phyloP scores from a whole-genome alignment of 257 asterid species.

The Solanum medicagineum region DNA sequence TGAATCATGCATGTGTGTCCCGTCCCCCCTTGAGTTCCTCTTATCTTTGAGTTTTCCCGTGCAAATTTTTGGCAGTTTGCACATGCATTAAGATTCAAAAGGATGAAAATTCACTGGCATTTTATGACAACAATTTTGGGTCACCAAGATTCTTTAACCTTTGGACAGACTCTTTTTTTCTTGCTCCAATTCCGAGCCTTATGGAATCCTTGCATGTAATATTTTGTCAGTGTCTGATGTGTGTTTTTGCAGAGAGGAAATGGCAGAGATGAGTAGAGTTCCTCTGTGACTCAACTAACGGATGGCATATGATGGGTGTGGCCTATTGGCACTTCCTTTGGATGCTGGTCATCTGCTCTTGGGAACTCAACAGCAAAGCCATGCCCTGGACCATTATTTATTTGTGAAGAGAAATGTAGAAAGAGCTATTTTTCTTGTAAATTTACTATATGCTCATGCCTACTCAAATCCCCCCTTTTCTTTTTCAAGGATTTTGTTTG shows the following conservation, averaged over 20 bases:
- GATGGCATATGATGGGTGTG: background rate
- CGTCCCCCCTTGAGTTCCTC: background rate
- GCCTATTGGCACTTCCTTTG: background rate
- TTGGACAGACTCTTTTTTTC: background rate
- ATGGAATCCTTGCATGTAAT: background rate
- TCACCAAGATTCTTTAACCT: background rate
- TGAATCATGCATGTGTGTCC: background rate
- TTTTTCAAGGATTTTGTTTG: background rate
- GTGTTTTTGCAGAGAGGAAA: constrained; percentile 50
- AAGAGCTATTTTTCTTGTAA: constrained; percentile 14
- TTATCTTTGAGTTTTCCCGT: background rate
- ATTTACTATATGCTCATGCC: constrained; percentile 3
- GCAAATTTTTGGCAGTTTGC: background rate
- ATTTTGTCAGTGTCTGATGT: background rate
- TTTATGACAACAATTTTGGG: background rate
- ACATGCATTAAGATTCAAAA: background rate
- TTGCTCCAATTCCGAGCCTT: background rate
- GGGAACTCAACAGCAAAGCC: background rate
- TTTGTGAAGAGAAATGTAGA: constrained; percentile 17
- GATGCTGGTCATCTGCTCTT: background rate
- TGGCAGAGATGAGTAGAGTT: constrained; percentile 51
- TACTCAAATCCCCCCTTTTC: background rate
- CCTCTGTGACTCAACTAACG: constrained; percentile 2
- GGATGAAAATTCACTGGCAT: background rate
- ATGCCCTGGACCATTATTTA: background rate